These are phyloP conservation scores for Amanita brunnescens DNA, from an alignment of 768 basidiomycete species.

Conservation along the genomic window DNA sequence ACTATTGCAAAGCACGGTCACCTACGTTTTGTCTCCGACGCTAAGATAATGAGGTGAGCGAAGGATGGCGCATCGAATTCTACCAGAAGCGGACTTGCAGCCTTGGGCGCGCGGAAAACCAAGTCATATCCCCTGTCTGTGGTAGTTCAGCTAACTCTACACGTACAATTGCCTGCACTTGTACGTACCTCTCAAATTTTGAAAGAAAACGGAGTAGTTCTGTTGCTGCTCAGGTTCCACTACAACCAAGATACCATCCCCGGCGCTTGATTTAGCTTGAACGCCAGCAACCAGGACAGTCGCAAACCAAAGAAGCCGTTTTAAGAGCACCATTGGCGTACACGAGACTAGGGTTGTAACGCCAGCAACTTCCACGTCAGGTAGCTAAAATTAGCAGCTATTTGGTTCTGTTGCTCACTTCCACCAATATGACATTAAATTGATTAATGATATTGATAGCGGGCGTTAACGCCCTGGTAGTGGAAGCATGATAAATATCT, in stretches of 20 bases:
- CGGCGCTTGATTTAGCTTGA: slow-evolving; percentile 68
- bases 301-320: slow-evolving; percentile 25
- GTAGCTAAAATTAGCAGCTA: not conserved
- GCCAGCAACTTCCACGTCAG: slow-evolving; percentile 2
- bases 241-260: slow-evolving; percentile 76
- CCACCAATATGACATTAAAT: too few relatives aligned
- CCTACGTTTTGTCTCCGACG: slow-evolving; percentile 81
- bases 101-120: slow-evolving; percentile 80
- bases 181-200: slow-evolving; percentile 58
- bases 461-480: too few relatives aligned
- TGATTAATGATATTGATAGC: too few relatives aligned
- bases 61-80: slow-evolving; percentile 69
- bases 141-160: slow-evolving; percentile 6
- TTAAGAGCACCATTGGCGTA: slow-evolving; percentile 29
- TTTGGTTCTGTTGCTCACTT: slow-evolving; percentile 3
- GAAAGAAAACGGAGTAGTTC: slow-evolving; percentile 80
- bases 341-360: slow-evolving; percentile 1
- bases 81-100: slow-evolving; percentile 53
- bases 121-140: slow-evolving; percentile 77
- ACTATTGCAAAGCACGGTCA: not conserved
- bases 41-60: slow-evolving; percentile 80
- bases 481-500: too few relatives aligned
- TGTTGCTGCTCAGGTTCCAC: slow-evolving; percentile 64
- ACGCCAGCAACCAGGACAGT: slow-evolving; percentile 20
- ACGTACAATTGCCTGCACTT: not conserved